Evolutionary conservation across 768 basidiomycete genomes (phyloP).

Genomic region (Lyophyllum atratum): DNA sequence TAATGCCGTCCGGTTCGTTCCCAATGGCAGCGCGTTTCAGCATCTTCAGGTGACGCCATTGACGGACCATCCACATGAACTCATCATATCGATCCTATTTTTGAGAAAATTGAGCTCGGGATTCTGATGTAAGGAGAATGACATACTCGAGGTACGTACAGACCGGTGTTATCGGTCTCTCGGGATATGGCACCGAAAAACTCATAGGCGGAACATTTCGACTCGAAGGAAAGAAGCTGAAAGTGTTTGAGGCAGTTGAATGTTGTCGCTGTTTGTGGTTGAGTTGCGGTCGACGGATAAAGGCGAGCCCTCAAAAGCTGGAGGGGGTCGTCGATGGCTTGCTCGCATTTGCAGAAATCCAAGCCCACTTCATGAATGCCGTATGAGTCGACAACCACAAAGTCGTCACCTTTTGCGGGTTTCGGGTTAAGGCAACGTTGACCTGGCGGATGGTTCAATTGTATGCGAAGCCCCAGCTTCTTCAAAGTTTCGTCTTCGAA

Average conservation of each 20-base stretch:
- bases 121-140: too few relatives aligned
- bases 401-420: slow-evolving; percentile 18
- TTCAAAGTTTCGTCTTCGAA: not conserved
- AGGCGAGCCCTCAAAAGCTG: slow-evolving; percentile 33
- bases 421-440: slow-evolving; percentile 16
- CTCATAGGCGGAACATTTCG: not conserved
- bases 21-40: not conserved
- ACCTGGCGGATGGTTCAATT: slow-evolving; percentile 18
- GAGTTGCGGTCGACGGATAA: slow-evolving; percentile 30
- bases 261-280: slow-evolving; percentile 30
- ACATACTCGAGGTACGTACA: not conserved
- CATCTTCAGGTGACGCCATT: too few relatives aligned
- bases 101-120: not conserved
- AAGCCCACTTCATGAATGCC: slow-evolving; percentile 26
- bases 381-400: slow-evolving; percentile 25
- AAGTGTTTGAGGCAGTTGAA: slow-evolving; percentile 30
- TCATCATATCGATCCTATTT: not conserved
- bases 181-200: not conserved
- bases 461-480: slow-evolving; percentile 21
- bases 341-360: slow-evolving; percentile 31
- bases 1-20: not conserved
- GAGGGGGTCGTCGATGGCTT: not conserved
- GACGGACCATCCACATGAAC: too few relatives aligned
- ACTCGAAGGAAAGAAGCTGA: slow-evolving; percentile 26
- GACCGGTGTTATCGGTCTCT: too few relatives aligned